Evolutionary conservation across 495 filamentous ascomycete species (phyloP).

Genomic region (Parmelia sp.): DNA sequence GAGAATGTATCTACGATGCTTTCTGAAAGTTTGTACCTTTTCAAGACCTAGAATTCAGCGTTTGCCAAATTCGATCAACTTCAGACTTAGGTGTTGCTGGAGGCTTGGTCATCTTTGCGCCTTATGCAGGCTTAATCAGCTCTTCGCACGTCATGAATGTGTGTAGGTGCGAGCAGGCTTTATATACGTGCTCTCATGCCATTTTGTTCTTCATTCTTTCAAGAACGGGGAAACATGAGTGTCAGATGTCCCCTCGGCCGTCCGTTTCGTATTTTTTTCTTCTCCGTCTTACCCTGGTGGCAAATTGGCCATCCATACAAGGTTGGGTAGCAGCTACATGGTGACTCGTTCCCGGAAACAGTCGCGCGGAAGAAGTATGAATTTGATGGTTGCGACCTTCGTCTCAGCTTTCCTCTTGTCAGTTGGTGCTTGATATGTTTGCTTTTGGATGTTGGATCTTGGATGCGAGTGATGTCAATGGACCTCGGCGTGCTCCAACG

Average conservation of each 20-base stretch:
- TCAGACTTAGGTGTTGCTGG: not conserved
- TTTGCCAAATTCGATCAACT: not conserved
- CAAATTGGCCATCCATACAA: too few relatives aligned
- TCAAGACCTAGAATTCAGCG: too few relatives aligned
- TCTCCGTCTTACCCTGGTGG: not conserved
- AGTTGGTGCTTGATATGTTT: not conserved
- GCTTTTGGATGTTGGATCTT: not conserved
- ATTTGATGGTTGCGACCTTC: too few relatives aligned
- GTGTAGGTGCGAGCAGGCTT: not conserved
- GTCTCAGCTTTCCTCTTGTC: not conserved
- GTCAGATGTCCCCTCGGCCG: not conserved
- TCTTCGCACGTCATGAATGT: not conserved
- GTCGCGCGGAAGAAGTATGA: too few relatives aligned
- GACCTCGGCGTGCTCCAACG: constrained; percentile 2
- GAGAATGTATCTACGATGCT: too few relatives aligned
- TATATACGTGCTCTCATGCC: not conserved
- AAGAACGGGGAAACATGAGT: not conserved
- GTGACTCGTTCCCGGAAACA: too few relatives aligned
- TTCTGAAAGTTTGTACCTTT: too few relatives aligned
- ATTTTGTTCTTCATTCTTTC: not conserved
- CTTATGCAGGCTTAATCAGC: not conserved
- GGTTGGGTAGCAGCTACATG: too few relatives aligned
- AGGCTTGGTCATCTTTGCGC: not conserved
- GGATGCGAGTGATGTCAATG: not conserved
- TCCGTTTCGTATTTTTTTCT: not conserved